phyloP scores from a whole-genome alignment of 73 alveolate genomes.

The Paramecium sonneborni region DNA sequence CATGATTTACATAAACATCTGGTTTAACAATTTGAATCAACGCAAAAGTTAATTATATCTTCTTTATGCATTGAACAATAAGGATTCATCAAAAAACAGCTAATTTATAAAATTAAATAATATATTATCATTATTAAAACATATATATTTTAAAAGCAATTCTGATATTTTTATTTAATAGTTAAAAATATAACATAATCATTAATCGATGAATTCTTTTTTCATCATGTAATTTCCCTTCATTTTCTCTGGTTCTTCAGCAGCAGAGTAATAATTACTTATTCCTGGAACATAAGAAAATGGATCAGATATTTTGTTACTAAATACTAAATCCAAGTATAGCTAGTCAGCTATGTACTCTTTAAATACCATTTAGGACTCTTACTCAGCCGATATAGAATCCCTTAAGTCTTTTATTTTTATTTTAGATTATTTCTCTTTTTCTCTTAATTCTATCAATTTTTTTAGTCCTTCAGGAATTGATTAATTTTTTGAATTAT shows the following conservation, averaged over 20 bases:
- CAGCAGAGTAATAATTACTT: neutral
- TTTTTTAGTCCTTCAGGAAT: neutral
- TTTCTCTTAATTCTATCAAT: neutral
- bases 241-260: constrained; percentile 3
- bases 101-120: too few relatives aligned
- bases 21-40: neutral
- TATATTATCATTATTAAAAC: too few relatives aligned
- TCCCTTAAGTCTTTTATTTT: neutral
- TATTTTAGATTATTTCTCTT: neutral
- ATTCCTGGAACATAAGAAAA: neutral
- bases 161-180: too few relatives aligned
- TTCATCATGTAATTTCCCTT: neutral
- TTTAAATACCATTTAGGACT: neutral
- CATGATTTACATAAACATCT: neutral
- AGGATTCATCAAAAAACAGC: neutral
- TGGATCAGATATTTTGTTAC: neutral
- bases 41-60: neutral
- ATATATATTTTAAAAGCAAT: too few relatives aligned
- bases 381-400: neutral
- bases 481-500: neutral
- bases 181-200: neutral
- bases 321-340: neutral
- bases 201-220: neutral
- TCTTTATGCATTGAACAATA: neutral
- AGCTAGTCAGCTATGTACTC: neutral